A percentile compares a stretch with the other conserved stretches of the same genome.
These are phyloP conservation scores for sweet orange (Citrus sinensis) DNA, from an alignment of 345 rosid species.

Conservation along the genomic window DVS_A1.0 CM039163.1:49116001-49116500, in stretches of 20 bases:
- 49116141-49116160: neutral
- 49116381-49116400: neutral
- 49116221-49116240: neutral
- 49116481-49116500: neutral
- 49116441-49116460: neutral
- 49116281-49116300: neutral
- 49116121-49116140: neutral
- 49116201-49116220: neutral
- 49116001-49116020: conserved; percentile 2
- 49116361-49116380: neutral
- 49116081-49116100: conserved; percentile 5
- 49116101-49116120: conserved; percentile 6
- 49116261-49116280: neutral
- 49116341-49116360: neutral
- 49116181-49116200: neutral
- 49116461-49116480: neutral
- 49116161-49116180: neutral
- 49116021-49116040: conserved; percentile 9
- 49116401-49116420: neutral
- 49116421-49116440: neutral
- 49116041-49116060: conserved; percentile 10
- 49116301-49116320: neutral
- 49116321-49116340: neutral
- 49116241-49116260: conserved; percentile 8
- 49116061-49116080: conserved; percentile 4